Conservation (phyloP, 163 green algal species). For the Trebouxia gelatinosa region DNA sequence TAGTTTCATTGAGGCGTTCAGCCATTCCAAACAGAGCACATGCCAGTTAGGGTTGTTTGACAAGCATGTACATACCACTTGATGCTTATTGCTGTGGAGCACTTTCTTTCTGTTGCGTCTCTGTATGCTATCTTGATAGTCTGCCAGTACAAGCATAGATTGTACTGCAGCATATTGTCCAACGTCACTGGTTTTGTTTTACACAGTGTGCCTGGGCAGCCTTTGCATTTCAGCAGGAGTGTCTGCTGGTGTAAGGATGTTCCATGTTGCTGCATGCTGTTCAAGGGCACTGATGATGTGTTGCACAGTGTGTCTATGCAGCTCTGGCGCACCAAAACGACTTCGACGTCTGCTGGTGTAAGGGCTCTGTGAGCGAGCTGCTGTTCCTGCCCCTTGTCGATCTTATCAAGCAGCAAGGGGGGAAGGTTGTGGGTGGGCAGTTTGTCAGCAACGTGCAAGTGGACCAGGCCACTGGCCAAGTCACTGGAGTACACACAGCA, state of each 20-base stretch:
- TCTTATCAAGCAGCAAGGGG: conserved; percentile 60
- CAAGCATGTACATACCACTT: too few species aligned
- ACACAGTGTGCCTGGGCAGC: neutral
- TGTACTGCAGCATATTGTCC: neutral
- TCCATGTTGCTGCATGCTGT: neutral
- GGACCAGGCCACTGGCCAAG: conserved; percentile 31
- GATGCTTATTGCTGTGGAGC: too few species aligned
- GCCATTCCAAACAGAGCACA: too few species aligned
- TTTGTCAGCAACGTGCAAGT: conserved; percentile 59
- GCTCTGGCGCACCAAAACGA: conserved; percentile 81
- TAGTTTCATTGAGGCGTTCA: too few species aligned
- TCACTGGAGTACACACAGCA: conserved; percentile 35
- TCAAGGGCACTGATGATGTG: neutral
- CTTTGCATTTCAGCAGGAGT: neutral
- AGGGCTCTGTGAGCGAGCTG: conserved; percentile 78
- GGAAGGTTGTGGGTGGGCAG: conserved; percentile 48
- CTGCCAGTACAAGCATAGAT: neutral
- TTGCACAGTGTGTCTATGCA: conserved; percentile 25
- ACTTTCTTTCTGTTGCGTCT: neutral
- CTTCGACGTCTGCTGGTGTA: conserved; percentile 93
- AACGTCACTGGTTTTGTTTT: neutral
- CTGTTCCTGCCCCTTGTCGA: conserved; percentile 87
- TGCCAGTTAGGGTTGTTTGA: too few species aligned
- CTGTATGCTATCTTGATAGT: neutral
- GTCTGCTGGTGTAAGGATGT: neutral